Evolutionary conservation across 805 yeast genomes (phyloP), one percentile per base, ranked within the genome.

Genomic region (Monosporozyma unispora): DNA sequence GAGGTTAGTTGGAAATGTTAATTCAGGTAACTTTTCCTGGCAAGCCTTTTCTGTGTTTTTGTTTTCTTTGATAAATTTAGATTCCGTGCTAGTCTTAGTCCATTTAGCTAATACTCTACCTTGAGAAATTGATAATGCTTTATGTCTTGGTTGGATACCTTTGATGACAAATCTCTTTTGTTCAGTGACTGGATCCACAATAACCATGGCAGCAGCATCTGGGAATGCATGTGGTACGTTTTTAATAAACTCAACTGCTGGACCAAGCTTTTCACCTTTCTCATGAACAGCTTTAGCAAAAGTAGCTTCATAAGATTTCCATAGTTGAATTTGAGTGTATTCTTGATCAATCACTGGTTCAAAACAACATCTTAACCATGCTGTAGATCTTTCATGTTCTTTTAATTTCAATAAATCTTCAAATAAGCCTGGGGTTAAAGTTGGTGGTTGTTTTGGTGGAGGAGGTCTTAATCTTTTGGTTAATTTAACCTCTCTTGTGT

Each of bases 161-260:
- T 87, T 87, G 60, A 93, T 93, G 42, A 93, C 87, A 61, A 93
- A 93, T 64, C 83, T 85, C 60, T 87, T 82, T 52, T 77, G 76
- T 1, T 84, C 82, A 12, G 78, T 80, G 12, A 79, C 73, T 5
- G 80, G 76, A 40, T 79, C 73, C 48, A 79, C 78, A 22, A 91
- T 79, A 14, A 93, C 98, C 91, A 89, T 90, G 0, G 99, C 98
- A 47, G 87, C 83, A 2, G 96, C 88, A 57, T 81, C 79, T 16
- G 85, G 82, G 63, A 93, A 93, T 0, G 96, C 96, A 52, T 80
- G 79, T 31, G 90, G 84, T 19, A 91, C 98, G 62, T 93, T 91
- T 59, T 91, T 88, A 64, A 93, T 93, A 66, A 93, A 93, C 56
- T 93, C 98, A 11, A 93, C 97, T 0, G 99, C 99, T 0, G 96